Conservation (phyloP, 2,329 filamentous ascomycete species). For the Hypomyces rosellus region DNA sequence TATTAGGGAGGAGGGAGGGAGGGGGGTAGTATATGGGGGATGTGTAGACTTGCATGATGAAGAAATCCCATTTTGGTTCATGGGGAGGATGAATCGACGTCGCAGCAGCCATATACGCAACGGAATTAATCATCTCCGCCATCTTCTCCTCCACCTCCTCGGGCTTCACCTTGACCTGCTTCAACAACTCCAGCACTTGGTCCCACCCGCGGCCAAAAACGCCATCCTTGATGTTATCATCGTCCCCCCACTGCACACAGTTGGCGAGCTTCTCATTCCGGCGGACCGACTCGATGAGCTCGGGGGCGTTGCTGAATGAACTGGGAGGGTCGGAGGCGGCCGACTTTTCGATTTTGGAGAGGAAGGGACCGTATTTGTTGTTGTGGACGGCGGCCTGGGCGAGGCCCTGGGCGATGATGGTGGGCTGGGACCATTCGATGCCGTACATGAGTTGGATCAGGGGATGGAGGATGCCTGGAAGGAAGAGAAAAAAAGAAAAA, state of each 20-base stretch:
- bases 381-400: slow-evolving; percentile 70
- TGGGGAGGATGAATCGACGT: slow-evolving; percentile 60
- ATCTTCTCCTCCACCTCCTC: slow-evolving; percentile 51
- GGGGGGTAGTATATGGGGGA: slow-evolving; percentile 11
- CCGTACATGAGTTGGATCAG: slow-evolving; percentile 82
- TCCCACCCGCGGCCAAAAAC: slow-evolving; percentile 56
- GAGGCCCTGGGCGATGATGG: slow-evolving; percentile 72
- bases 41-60: slow-evolving; percentile 44
- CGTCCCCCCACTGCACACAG: slow-evolving; percentile 43
- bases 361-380: slow-evolving; percentile 46
- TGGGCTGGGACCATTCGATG: slow-evolving; percentile 74
- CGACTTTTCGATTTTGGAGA: slow-evolving; percentile 47
- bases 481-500: too few relatives aligned
- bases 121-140: slow-evolving; percentile 62
- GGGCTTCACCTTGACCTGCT: slow-evolving; percentile 49
- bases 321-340: slow-evolving; percentile 23
- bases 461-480: slow-evolving; percentile 63
- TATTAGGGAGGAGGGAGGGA: background rate
- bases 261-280: slow-evolving; percentile 46
- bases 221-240: slow-evolving; percentile 62
- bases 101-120: slow-evolving; percentile 41
- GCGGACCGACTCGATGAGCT: slow-evolving; percentile 54
- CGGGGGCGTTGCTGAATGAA: slow-evolving; percentile 27
- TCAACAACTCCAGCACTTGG: slow-evolving; percentile 56
- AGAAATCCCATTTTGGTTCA: slow-evolving; percentile 74